Conservation (phyloP, 202 grass and related monocot species). For the Tripidium arundinaceum region DNA sequence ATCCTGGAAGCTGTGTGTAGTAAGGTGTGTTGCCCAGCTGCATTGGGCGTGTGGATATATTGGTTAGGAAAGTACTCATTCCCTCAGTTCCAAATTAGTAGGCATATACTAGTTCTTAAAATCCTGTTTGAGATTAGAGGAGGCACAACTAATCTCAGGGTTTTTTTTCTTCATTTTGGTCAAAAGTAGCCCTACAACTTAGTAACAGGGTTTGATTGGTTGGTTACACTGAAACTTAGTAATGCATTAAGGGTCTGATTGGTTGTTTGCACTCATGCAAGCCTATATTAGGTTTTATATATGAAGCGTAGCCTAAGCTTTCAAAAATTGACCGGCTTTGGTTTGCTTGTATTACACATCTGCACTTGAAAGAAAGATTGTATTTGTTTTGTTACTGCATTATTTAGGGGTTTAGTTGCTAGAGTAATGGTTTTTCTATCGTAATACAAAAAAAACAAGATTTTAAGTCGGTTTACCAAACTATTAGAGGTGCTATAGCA, state of each 20-base stretch:
- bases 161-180: background rate
- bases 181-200: background rate
- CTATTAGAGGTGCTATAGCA: background rate
- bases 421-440: background rate
- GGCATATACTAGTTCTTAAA: background rate
- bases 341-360: background rate
- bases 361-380: background rate
- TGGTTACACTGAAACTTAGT: background rate
- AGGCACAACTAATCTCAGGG: background rate
- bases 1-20: constrained; percentile 19
- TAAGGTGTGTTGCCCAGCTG: background rate
- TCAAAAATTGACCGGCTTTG: background rate
- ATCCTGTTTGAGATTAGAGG: background rate
- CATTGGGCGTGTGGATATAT: background rate
- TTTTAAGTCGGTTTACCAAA: background rate
- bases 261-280: background rate
- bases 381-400: background rate
- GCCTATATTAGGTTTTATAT: background rate
- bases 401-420: background rate
- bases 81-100: background rate
- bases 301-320: background rate
- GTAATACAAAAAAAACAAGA: background rate
- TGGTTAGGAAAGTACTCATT: background rate
- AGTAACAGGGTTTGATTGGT: background rate
- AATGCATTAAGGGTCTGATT: background rate